Base-by-base conservation (phyloP, 2,329 filamentous ascomycete genomes). In the Ceratocystis huliohia region DNA sequence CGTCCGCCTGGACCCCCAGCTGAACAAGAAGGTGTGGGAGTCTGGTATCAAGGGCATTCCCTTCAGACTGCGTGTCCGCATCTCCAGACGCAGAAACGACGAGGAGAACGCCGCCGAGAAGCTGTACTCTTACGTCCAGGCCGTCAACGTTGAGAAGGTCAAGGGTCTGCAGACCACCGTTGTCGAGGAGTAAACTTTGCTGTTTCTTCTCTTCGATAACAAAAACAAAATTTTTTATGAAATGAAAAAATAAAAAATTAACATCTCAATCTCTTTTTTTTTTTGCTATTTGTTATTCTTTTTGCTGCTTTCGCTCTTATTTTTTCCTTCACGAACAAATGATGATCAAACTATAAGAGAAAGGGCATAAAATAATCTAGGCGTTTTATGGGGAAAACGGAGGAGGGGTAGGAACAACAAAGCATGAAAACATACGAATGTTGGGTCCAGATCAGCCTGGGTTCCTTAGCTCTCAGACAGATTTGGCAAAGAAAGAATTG, bases 21-120 rank as follows among this genome's bases (percentile, higher is more conserved):
- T 99, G 77, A 99, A 99, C 89, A 99, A 99, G 90, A 97, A 99
- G 87, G 93, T 99, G 79, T 99, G 94, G 94, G 94, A 99, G 83
- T 84, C 88, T 77, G 94, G 94, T 80, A 87, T 99, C 84, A 99
- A 97, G 89, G 95, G 94, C 76, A 92, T 96, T 73, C 91, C 93
- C 73, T 97, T 88, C 89, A 88, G 95, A 81, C 85, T 99, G 75
- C 93, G 94, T 76, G 87, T 99, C 77, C 91, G 95, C 82, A 96
- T 99, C 82, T 96, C 91, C 78, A 91, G 94, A 82, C 95, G 96
- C 88, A 91, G 94, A 87, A 99, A 99, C 83, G 94, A 99, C 80
- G 94, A 97, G 85, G 94, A 99, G 83, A 91, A 90, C 76, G 94
- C 95, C 79, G 96, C 96, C 85, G 91, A 99, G 87, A 96, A 95